Base-by-base conservation (phyloP, 1,139 yeast species). In the Saccharomyces hybrid region DNA sequence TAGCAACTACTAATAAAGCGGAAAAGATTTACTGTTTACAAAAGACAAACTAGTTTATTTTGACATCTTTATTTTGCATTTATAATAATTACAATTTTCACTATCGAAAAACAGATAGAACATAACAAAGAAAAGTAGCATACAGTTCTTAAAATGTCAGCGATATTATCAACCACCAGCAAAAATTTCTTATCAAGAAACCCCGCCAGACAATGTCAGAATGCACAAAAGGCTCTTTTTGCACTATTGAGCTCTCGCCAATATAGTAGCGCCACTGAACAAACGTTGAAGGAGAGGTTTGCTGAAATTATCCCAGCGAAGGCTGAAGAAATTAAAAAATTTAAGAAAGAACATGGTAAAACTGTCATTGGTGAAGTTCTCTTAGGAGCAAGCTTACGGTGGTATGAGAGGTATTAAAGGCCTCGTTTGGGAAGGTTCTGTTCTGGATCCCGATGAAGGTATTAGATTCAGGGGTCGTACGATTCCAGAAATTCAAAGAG, bases 361-460 rank as follows among this genome's bases (percentile, higher is more conserved):
- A 85, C 93, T 69, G 93, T 73, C 59, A 88, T 93, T 68, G 98
- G 97, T 66, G 97, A 93, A 78, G 95, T 91, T 64, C 79, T 84
- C 62, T 81, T 93, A n/a, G 64, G 97, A 89, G 77, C 98, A 93
- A 79, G 97, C 97, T 54, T 93, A 93, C 78, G 98, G 98, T 81
- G 99, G 99, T 82, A 89, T 88, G 97, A 86, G 97, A 78, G 97
- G 97, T 75, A 88, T 91, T 78, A 88, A 88, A 78, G 96, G 97
- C 70, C 81, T 91, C 68, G 97, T 93, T 59, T 93, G 98, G 98
- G 98, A 93, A 80, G 99, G 99, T 69, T 90, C 98, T 56, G 99
- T 93, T 56, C 81, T 93, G 73, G 99, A 93, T 76, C 95, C 99
- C 66, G 86, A 86, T 64, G 99, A 93, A 78, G 99, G 99, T 71